phyloP scores from a whole-genome alignment of 2,329 filamentous ascomycete species.

The Alternaria atra region DNA sequence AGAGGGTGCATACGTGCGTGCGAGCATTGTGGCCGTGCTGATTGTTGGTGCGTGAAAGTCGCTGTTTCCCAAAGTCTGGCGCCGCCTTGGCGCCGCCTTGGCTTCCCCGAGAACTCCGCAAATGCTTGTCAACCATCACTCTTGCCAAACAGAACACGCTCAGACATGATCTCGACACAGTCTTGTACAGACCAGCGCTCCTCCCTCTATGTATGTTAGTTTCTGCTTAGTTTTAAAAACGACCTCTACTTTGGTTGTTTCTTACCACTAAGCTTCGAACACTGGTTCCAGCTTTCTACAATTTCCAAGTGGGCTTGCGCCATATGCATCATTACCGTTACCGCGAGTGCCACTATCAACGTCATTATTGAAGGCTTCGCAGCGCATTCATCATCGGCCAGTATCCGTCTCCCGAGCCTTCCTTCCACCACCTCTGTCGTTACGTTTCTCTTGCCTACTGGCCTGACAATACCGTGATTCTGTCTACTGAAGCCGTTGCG shows the following conservation, averaged over 20 bases:
- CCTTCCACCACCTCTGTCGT: too few relatives aligned
- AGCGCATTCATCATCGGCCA: neutral
- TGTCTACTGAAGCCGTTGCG: too few relatives aligned
- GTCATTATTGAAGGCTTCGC: neutral
- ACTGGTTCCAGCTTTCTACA: too few relatives aligned
- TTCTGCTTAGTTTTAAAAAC: too few relatives aligned
- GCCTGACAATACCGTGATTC: too few relatives aligned
- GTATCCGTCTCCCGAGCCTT: neutral
- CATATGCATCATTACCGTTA: neutral
- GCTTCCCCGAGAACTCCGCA: slow-evolving; percentile 37
- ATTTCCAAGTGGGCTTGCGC: too few relatives aligned
- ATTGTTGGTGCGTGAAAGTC: neutral
- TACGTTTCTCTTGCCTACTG: too few relatives aligned
- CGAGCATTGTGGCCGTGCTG: slow-evolving; percentile 23
- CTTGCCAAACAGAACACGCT: neutral
- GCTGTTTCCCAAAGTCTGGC: slow-evolving; percentile 15
- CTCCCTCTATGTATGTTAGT: too few relatives aligned
- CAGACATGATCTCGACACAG: neutral
- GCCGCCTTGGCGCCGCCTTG: slow-evolving; percentile 27
- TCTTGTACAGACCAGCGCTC: neutral
- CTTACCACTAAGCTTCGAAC: too few relatives aligned
- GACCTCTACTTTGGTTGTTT: neutral
- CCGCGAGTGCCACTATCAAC: neutral
- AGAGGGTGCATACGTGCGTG: slow-evolving; percentile 39
- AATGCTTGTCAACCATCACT: neutral